Evolutionary conservation across 352 stramenopile species (phyloP).

Genomic region (Phytopythium delawarense): DNA sequence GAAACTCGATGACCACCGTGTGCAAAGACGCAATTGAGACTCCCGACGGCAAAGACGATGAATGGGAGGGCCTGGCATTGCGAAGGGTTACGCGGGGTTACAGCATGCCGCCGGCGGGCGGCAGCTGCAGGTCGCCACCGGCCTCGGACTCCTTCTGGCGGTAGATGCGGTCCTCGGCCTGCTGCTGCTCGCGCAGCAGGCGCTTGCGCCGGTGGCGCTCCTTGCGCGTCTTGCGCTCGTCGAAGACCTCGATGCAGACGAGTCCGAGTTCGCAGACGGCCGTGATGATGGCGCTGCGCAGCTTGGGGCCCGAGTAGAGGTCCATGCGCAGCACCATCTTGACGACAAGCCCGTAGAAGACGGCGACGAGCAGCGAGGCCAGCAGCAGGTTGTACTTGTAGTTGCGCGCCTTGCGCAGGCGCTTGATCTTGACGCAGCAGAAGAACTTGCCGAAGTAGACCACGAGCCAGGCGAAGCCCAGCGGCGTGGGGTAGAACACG

Average conservation of each 20-base stretch:
- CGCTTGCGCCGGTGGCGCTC: conserved; percentile 57
- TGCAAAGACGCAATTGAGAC: too few relatives aligned
- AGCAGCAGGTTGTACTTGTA: neutral
- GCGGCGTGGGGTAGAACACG: neutral
- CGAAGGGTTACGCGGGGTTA: conserved; percentile 9
- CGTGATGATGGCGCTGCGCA: neutral
- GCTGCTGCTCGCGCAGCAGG: conserved; percentile 42
- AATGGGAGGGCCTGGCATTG: too few relatives aligned
- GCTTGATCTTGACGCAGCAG: neutral
- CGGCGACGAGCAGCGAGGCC: neutral
- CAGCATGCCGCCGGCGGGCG: conserved; percentile 28
- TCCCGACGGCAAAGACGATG: too few relatives aligned
- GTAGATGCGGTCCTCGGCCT: conserved; percentile 17
- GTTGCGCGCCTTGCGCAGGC: neutral
- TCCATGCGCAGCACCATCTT: conserved; percentile 8
- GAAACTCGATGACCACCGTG: too few relatives aligned
- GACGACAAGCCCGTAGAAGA: conserved; percentile 50
- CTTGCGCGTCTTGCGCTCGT: conserved; percentile 18
- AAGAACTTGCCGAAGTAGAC: neutral
- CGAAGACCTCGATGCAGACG: neutral
- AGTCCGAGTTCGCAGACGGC: neutral
- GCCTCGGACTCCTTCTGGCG: conserved; percentile 25
- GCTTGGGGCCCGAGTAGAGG: neutral
- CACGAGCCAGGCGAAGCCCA: neutral
- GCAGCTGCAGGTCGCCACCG: conserved; percentile 16